Conservation (phyloP, 192 early-diverging fungal species). For the Backusella tuberculispora region DNA sequence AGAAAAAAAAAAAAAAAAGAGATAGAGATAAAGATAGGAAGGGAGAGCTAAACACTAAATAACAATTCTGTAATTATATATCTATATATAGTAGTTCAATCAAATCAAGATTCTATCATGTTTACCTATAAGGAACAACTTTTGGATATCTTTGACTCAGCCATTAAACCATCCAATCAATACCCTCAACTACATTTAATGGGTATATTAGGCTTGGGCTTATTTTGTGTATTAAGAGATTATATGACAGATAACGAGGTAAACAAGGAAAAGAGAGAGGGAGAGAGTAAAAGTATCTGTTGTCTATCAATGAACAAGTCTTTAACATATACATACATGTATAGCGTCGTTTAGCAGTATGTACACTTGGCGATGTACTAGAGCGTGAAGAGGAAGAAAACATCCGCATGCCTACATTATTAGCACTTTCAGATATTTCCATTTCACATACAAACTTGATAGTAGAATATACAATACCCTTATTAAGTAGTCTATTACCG, state of each 20-base stretch:
- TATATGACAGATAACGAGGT: constrained; percentile 65
- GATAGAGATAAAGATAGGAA: background rate
- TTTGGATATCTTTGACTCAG: constrained; percentile 70
- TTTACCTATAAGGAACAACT: constrained; percentile 73
- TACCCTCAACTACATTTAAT: constrained; percentile 72
- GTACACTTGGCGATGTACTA: constrained; percentile 54
- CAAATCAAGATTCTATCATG: constrained; percentile 61
- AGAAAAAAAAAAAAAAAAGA: background rate
- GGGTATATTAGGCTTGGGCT: constrained; percentile 72
- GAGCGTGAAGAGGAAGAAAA: constrained; percentile 52
- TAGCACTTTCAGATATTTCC: constrained; percentile 34
- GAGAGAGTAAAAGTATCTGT: background rate
- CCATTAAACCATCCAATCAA: constrained; percentile 70
- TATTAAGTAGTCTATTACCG: constrained; percentile 56
- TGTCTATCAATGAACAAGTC: no score
- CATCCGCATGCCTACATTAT: constrained; percentile 41
- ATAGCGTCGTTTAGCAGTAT: constrained; percentile 49
- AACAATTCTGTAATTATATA: no score
- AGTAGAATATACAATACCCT: constrained; percentile 55
- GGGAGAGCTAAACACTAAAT: background rate
- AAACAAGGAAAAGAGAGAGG: background rate
- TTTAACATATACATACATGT: background rate
- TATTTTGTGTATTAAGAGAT: constrained; percentile 59
- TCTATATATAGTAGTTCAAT: constrained; percentile 42
- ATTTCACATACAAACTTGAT: constrained; percentile 46